phyloP scores from a whole-genome alignment of 352 stramenopile genomes.

The Globisporangium solare region DNA sequence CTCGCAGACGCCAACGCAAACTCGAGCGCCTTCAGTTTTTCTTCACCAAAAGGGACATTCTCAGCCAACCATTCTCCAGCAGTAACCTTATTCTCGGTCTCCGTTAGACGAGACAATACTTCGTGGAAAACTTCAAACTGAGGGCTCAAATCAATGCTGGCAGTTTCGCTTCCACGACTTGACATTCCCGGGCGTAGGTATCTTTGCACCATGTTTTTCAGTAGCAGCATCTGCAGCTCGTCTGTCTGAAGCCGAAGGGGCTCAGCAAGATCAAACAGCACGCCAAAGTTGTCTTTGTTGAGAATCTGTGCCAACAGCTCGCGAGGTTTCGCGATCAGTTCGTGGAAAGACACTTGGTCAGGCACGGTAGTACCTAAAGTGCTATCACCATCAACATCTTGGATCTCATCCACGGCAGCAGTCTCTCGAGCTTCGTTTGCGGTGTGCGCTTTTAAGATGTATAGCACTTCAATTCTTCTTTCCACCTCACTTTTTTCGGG shows the following conservation, averaged over 20 bases:
- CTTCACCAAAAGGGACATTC: constrained; percentile 29
- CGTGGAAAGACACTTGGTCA: constrained; percentile 54
- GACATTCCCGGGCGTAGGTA: constrained; percentile 2
- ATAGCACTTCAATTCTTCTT: constrained; percentile 52
- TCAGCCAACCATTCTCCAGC: constrained; percentile 51
- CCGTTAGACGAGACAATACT: constrained; percentile 25
- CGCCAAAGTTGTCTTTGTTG: constrained; percentile 41
- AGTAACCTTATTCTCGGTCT: constrained; percentile 39
- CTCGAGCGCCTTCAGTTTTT: constrained; percentile 41
- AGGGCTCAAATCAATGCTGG: neutral
- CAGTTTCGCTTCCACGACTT: neutral
- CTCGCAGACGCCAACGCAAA: constrained; percentile 26
- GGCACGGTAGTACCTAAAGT: neutral
- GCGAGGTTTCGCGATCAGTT: constrained; percentile 52
- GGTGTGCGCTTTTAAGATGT: constrained; percentile 33
- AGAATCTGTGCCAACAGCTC: constrained; percentile 47
- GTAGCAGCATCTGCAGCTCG: constrained; percentile 66
- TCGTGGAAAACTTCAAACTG: constrained; percentile 29
- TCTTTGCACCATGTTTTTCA: constrained; percentile 59
- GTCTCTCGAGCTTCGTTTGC: constrained; percentile 5
- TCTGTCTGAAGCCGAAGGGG: constrained; percentile 61
- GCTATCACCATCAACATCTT: neutral
- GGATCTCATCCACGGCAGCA: neutral
- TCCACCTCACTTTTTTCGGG: constrained; percentile 53
- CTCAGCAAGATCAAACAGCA: constrained; percentile 37